Conservation (phyloP, 2,329 filamentous ascomycete species). For the Colletotrichum sp. region DNA sequence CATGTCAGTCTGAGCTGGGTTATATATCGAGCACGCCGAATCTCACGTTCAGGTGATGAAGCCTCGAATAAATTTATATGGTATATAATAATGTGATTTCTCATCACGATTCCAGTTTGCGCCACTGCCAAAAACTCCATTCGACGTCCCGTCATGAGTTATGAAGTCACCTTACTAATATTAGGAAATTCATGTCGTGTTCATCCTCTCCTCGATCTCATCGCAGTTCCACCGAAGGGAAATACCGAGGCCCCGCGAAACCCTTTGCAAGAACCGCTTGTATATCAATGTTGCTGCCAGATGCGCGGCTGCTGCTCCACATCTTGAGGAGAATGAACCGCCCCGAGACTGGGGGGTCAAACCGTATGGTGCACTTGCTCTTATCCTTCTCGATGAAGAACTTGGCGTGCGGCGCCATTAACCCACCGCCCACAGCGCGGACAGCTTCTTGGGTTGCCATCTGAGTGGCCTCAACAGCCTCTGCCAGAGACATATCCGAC, state of each 20-base stretch:
- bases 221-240: constrained; percentile 70
- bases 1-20: neutral
- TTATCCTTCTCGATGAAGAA: constrained; percentile 86
- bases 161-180: neutral
- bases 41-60: neutral
- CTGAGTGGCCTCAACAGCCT: constrained; percentile 52
- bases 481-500: constrained; percentile 36
- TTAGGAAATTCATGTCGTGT: neutral
- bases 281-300: constrained; percentile 80
- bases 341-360: constrained; percentile 81
- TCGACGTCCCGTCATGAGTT: neutral
- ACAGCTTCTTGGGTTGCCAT: constrained; percentile 62
- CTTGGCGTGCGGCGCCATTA: constrained; percentile 75
- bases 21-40: neutral
- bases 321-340: constrained; percentile 88
- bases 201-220: constrained; percentile 36
- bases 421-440: constrained; percentile 59
- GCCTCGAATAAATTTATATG: neutral
- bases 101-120: neutral
- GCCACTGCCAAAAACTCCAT: neutral
- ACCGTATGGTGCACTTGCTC: constrained; percentile 85
- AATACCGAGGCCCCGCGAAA: constrained; percentile 84
- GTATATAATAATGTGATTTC: constrained; percentile 14
- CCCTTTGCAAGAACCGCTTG: constrained; percentile 84
- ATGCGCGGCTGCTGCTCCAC: constrained; percentile 77